A percentile compares a stretch with the other conserved stretches of the same genome.
phyloP scores from a whole-genome alignment of 2,329 filamentous ascomycete species.

The Neofusicoccum umdonicola region DNA sequence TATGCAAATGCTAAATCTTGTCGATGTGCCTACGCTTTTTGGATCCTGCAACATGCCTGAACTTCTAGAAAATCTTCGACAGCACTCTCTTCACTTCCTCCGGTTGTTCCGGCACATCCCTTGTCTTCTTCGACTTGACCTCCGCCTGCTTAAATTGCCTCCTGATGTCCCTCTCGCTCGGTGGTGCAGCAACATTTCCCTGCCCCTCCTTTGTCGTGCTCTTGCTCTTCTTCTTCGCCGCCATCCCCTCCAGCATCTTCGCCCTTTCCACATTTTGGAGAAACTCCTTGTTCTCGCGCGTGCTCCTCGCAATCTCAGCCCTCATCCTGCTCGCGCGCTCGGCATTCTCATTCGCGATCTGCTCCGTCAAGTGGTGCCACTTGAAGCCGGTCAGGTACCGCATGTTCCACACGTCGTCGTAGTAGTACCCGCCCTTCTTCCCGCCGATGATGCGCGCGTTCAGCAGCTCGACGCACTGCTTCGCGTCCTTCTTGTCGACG shows the following conservation, averaged over 20 bases:
- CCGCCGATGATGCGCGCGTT: conserved; percentile 78
- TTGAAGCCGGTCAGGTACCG: conserved; percentile 82
- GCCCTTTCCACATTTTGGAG: conserved; percentile 74
- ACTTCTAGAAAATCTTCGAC: conserved; percentile 35
- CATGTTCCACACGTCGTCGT: conserved; percentile 83
- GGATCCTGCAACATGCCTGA: neutral
- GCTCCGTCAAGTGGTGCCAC: conserved; percentile 69
- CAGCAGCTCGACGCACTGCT: conserved; percentile 70
- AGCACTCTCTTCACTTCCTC: conserved; percentile 32
- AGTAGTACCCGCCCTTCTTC: conserved; percentile 79
- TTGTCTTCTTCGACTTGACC: conserved; percentile 51
- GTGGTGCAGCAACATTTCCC: conserved; percentile 42
- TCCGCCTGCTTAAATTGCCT: conserved; percentile 67
- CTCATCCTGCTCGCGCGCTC: conserved; percentile 73
- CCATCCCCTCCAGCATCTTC: conserved; percentile 75
- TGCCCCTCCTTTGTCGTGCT: conserved; percentile 29
- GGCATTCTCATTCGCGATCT: conserved; percentile 78
- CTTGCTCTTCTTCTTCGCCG: conserved; percentile 56
- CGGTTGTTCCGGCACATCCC: conserved; percentile 18
- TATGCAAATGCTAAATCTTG: neutral
- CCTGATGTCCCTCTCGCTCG: conserved; percentile 26
- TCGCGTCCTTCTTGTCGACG: conserved; percentile 70
- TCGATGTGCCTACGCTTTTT: conserved; percentile 3
- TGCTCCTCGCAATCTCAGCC: conserved; percentile 72
- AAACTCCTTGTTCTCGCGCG: conserved; percentile 78